Percentiles rank a stretch among this genome's conserved stretches.
These are phyloP conservation scores for Ogataea pilisensis DNA, from an alignment of 805 yeast species.

Conservation along the genomic window DNA sequence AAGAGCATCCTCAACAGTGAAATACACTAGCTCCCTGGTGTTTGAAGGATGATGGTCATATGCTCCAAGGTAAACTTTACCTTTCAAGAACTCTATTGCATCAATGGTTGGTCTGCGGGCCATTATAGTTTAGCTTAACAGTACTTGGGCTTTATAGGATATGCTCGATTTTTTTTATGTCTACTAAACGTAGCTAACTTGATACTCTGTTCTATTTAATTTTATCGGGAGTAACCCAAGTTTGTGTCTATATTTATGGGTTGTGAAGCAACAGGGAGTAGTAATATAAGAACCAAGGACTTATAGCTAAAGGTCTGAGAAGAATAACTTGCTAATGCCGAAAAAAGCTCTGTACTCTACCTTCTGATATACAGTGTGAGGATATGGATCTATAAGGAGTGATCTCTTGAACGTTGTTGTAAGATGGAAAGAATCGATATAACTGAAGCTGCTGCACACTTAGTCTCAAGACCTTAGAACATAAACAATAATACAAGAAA, in stretches of 20 bases:
- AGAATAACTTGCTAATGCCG: too few species aligned
- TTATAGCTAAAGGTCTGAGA: too few species aligned
- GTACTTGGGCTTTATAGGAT: too few species aligned
- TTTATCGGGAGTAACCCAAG: neutral
- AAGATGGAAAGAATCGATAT: neutral
- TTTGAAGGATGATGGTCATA: constrained; percentile 77
- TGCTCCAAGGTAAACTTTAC: constrained; percentile 85
- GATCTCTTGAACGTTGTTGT: too few species aligned
- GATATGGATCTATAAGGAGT: too few species aligned
- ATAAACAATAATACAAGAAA: neutral
- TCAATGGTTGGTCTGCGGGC: constrained; percentile 24
- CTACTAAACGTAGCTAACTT: neutral
- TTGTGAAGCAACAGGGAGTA: neutral
- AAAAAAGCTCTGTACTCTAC: too few species aligned
- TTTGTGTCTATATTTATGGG: neutral
- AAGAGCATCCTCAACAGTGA: constrained; percentile 88
- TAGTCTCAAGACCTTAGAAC: neutral
- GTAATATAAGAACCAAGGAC: too few species aligned
- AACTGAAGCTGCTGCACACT: neutral
- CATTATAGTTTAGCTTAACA: constrained; percentile 12
- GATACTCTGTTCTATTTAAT: too few species aligned
- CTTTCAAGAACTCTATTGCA: constrained; percentile 38
- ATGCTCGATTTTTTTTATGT: too few species aligned
- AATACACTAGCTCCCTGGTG: constrained; percentile 70
- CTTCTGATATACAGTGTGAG: too few species aligned